Base-by-base conservation (phyloP, 352 stramenopile genomes). In the Aphanomyces stellatus region DNA sequence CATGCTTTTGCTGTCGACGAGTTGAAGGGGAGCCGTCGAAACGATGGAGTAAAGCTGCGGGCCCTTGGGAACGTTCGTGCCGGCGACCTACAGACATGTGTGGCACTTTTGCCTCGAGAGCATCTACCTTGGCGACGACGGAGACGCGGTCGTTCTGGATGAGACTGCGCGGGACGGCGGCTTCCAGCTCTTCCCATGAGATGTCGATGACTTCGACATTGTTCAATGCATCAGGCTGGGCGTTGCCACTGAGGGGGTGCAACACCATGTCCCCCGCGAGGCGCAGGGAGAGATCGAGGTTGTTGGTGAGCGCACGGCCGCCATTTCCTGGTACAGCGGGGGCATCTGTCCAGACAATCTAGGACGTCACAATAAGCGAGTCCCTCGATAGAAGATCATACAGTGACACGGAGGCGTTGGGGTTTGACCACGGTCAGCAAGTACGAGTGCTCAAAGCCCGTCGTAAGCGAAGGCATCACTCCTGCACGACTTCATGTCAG, bases 161-260 rank as follows among this genome's bases (percentile, higher is more conserved):
- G 10, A 31, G 17, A 30, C 53, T 62, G 8, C 53, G 53, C 10
- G 53, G 10, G 34, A 37, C 53, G 4, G 35, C 10, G 15, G 8
- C 34, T n/a, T 34, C 30, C 10, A 74, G 69, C 10, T 82, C 71
- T 25, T 87, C 65, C 51, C 84, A 91, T 10, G 72, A 77, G 10
- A 88, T 74, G 55, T 90, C 81, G 15, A 90, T 74, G 81, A 91
- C 88, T 53, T 91, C 82, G 0, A 90, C 80, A 56, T 91, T 91
- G 70, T 91, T 91, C n/a, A 79, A 53, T 0, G 72, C 67, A 51
- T 91, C 83, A 19, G 17, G 31, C n/a, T 74, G 71, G 43, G 78
- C 79, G 25, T 88, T 85, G 10, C 79, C 81, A 1, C 79, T 80
- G 15, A 90, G 59, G 3, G 81, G 81, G 51, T 85, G 88, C 60